Conservation (phyloP, 805 yeast genomes). For the Metschnikowia cubensis region DNA sequence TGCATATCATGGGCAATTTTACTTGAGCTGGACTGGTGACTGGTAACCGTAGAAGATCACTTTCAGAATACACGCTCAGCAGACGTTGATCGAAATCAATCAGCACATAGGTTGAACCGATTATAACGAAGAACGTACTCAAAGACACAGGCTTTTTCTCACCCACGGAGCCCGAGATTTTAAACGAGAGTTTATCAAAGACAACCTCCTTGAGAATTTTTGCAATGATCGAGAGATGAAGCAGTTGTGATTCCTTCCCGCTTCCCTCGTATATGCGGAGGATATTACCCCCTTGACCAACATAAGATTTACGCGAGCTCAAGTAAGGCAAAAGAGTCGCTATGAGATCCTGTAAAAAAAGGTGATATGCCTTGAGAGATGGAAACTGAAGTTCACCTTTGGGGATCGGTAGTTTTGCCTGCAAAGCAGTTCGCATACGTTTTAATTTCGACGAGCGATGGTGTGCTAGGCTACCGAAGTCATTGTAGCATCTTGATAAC, state of each 20-base stretch:
- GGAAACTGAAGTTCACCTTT: conserved; percentile 8
- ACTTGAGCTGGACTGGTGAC: not conserved
- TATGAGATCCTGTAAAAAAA: conserved; percentile 2
- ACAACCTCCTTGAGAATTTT: conserved; percentile 12
- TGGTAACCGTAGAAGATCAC: conserved; percentile 7
- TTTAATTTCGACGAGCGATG: conserved; percentile 5
- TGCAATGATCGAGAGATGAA: conserved; percentile 10
- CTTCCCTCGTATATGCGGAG: conserved; percentile 13
- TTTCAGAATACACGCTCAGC: conserved; percentile 5
- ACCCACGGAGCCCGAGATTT: not conserved
- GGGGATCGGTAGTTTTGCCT: conserved; percentile 3
- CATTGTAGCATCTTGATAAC: conserved; percentile 14
- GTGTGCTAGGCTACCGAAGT: conserved; percentile 8
- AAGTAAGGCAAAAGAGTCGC: conserved; percentile 5
- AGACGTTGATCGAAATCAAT: conserved; percentile 5
- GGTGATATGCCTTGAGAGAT: not conserved
- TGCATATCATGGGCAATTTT: not conserved
- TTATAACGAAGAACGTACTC: conserved; percentile 8
- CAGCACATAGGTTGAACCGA: conserved; percentile 8
- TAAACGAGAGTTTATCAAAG: conserved; percentile 4
- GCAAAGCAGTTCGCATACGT: conserved; percentile 3
- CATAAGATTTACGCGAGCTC: not conserved
- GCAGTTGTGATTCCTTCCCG: conserved; percentile 6
- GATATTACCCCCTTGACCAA: conserved; percentile 11
- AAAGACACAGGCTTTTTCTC: not conserved